phyloP scores from a whole-genome alignment of 2,329 filamentous ascomycete genomes.

The Monosporascus sp. region DNA sequence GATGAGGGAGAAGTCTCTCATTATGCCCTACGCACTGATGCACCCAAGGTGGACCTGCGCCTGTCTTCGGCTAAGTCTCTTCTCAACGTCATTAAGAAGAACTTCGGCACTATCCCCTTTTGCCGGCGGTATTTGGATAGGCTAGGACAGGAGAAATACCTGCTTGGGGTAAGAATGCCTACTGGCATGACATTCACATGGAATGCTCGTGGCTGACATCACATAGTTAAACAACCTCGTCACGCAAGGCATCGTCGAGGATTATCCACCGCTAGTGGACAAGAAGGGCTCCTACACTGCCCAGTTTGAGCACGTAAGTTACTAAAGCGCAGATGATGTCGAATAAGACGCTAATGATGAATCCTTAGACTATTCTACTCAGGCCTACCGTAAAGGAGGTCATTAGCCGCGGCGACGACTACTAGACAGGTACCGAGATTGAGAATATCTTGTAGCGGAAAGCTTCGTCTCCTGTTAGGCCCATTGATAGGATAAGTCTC shows the following conservation, averaged over 20 bases:
- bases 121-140: constrained; percentile 88
- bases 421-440: constrained; percentile 40
- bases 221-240: constrained; percentile 78
- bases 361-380: constrained; percentile 66
- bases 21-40: constrained; percentile 72
- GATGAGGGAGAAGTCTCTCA: constrained; percentile 90
- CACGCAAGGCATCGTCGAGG: constrained; percentile 75
- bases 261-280: constrained; percentile 84
- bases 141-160: constrained; percentile 90
- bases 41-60: constrained; percentile 69
- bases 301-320: constrained; percentile 86
- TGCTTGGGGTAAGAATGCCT: constrained; percentile 68
- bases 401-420: constrained; percentile 80
- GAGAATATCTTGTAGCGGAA: not conserved
- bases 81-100: constrained; percentile 87
- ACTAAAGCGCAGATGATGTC: constrained; percentile 7
- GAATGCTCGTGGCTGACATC: constrained; percentile 21
- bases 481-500: not conserved
- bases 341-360: constrained; percentile 7
- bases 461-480: too few species aligned
- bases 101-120: constrained; percentile 89
- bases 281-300: constrained; percentile 93
- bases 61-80: constrained; percentile 80
- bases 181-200: not conserved
- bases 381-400: constrained; percentile 81